Conservation (phyloP, 2,329 filamentous ascomycete genomes). For the Hypoxylon sp. region DNA sequence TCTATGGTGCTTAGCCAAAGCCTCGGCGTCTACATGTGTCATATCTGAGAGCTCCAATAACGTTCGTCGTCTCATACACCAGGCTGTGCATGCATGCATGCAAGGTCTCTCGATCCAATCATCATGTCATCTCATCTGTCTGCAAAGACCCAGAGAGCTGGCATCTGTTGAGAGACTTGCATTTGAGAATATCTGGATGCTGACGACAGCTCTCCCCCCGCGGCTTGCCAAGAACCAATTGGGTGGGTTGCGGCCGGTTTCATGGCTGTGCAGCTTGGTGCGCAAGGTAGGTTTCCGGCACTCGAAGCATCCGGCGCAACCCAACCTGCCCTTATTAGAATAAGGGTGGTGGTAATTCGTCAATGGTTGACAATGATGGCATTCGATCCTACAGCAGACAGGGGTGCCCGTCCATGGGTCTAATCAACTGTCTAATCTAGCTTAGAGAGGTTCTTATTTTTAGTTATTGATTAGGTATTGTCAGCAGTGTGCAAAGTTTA, state of each 20-base stretch:
- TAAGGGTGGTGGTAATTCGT: conserved; percentile 32
- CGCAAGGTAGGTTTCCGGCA: conserved; percentile 22
- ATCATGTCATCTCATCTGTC: conserved; percentile 7
- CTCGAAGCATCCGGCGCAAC: conserved; percentile 21
- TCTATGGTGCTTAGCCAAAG: conserved; percentile 11
- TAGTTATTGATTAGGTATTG: conserved; percentile 8
- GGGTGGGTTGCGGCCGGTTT: conserved; percentile 13
- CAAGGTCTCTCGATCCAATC: conserved; percentile 13
- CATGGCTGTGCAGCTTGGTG: conserved; percentile 28
- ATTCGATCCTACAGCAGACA: not conserved
- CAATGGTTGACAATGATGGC: conserved; percentile 12
- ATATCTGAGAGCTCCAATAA: conserved; percentile 10
- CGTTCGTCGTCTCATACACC: conserved; percentile 2
- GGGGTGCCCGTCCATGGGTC: not conserved
- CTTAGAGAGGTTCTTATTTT: conserved; percentile 6
- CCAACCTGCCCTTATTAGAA: conserved; percentile 33
- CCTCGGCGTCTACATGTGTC: conserved; percentile 25
- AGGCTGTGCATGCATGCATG: conserved; percentile 16
- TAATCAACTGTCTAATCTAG: not conserved
- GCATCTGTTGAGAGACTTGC: not conserved
- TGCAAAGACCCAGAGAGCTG: not conserved
- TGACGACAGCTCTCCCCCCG: conserved; percentile 21
- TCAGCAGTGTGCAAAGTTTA: conserved; percentile 1
- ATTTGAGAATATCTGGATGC: conserved; percentile 1
- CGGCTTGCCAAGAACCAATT: conserved; percentile 18